Percentiles rank a stretch among this genome's conserved stretches.
Evolutionary conservation across 2,329 filamentous ascomycete species (phyloP).

Genomic region (Pezicula neosporulosa): DNA sequence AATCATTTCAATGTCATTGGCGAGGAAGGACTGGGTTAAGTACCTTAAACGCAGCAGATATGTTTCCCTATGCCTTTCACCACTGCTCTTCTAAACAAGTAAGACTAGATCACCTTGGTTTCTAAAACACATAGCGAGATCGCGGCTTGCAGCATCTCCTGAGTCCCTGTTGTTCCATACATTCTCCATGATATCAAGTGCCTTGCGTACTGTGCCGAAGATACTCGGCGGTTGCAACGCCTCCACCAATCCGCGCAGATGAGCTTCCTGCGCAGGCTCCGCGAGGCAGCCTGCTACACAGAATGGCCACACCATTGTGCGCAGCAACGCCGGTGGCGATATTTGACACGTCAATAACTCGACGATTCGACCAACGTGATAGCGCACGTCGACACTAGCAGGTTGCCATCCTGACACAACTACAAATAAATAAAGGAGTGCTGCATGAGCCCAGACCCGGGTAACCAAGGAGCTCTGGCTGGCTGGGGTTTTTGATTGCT

Average conservation of each 20-base stretch:
- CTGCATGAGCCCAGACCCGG: constrained; percentile 16
- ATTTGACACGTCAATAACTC: constrained; percentile 12
- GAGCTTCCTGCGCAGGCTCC: constrained; percentile 12
- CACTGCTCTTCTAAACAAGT: constrained; percentile 20
- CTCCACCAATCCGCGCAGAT: constrained; percentile 15
- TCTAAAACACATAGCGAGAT: constrained; percentile 28
- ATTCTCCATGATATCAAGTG: constrained; percentile 22
- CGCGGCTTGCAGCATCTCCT: constrained; percentile 13
- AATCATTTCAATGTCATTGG: constrained; percentile 4
- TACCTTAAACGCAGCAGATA: constrained; percentile 2
- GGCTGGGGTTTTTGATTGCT: constrained; percentile 4
- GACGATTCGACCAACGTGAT: constrained; percentile 13
- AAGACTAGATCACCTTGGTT: constrained; percentile 26
- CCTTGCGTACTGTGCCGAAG: constrained; percentile 26
- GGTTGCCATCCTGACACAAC: constrained; percentile 20
- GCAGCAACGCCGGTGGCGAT: constrained; percentile 12
- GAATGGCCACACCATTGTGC: constrained; percentile 21
- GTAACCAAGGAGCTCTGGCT: constrained; percentile 10
- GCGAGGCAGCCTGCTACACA: constrained; percentile 20
- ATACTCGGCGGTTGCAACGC: constrained; percentile 19
- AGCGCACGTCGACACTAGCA: constrained; percentile 8
- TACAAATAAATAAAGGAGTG: constrained; percentile 14
- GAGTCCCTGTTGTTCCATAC: constrained; percentile 14
- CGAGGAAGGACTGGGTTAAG: no score
- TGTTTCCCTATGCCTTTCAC: background rate